Conservation (phyloP, 148 eudicot genomes). For the Cornus kousa region DNA sequence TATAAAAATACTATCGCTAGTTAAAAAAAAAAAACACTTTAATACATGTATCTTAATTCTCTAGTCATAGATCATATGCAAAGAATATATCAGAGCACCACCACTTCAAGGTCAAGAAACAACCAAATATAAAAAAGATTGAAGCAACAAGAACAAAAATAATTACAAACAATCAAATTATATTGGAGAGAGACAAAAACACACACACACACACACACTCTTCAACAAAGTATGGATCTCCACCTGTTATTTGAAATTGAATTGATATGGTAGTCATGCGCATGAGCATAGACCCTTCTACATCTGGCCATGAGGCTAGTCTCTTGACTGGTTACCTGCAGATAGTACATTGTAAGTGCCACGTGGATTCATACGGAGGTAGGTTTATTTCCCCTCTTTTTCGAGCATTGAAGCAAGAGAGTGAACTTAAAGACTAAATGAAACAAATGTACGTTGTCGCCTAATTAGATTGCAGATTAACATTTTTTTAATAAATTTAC, state of each 20-base stretch:
- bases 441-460: background rate
- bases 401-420: background rate
- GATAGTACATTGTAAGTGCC: background rate
- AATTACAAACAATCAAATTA: too few relatives aligned
- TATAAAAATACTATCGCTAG: background rate
- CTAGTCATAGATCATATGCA: background rate
- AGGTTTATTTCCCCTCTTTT: too few relatives aligned
- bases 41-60: background rate
- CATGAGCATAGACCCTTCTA: conserved; percentile 84
- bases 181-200: background rate
- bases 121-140: background rate
- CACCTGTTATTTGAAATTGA: conserved; percentile 84
- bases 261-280: conserved; percentile 83
- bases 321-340: conserved; percentile 69
- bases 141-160: background rate
- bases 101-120: conserved; percentile 3
- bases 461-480: background rate
- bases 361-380: background rate
- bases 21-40: too few relatives aligned
- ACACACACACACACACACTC: too few relatives aligned
- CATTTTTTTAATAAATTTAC: background rate
- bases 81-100: background rate
- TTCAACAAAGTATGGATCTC: background rate
- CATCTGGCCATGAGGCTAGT: conserved; percentile 78
- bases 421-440: background rate